phyloP scores from a whole-genome alignment of 1,139 yeast species.

The Geotrichum candidum region DNA sequence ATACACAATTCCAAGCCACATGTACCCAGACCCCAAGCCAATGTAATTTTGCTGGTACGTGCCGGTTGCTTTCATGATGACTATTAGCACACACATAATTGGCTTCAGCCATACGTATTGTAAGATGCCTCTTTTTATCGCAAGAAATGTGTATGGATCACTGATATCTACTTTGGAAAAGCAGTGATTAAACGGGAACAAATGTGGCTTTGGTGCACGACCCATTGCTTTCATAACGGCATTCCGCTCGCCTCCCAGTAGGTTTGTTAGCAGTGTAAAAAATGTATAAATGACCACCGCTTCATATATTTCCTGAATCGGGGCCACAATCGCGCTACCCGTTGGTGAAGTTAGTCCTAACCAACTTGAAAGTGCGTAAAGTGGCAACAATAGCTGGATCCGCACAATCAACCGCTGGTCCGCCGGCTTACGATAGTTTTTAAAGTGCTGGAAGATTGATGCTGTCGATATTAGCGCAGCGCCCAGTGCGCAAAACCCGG shows the following conservation, averaged over 20 bases:
- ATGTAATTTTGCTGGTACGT: slow-evolving; percentile 44
- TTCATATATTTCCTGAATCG: slow-evolving; percentile 83
- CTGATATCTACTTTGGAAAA: slow-evolving; percentile 68
- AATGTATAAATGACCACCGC: slow-evolving; percentile 94
- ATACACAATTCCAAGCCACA: slow-evolving; percentile 67
- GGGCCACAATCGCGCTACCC: slow-evolving; percentile 54
- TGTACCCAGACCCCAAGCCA: slow-evolving; percentile 46
- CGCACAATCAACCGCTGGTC: slow-evolving; percentile 84
- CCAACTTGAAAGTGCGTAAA: slow-evolving; percentile 52
- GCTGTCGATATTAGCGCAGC: slow-evolving; percentile 41
- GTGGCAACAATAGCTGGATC: slow-evolving; percentile 56
- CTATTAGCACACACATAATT: slow-evolving; percentile 52
- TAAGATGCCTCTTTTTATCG: slow-evolving; percentile 75
- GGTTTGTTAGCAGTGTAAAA: slow-evolving; percentile 70
- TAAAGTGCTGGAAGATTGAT: slow-evolving; percentile 49
- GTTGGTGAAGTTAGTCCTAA: slow-evolving; percentile 47
- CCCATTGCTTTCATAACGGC: slow-evolving; percentile 73
- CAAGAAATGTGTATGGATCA: slow-evolving; percentile 73
- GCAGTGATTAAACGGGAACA: slow-evolving; percentile 52
- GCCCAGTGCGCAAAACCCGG: slow-evolving; percentile 25
- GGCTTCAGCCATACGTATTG: slow-evolving; percentile 98
- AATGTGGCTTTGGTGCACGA: slow-evolving; percentile 61
- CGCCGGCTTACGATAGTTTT: slow-evolving; percentile 79
- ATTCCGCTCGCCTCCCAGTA: slow-evolving; percentile 87
- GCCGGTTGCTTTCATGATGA: slow-evolving; percentile 48